Evolutionary conservation across 148 eudicot species (phyloP).

Genomic region (Chenopodium formosanum): DNA sequence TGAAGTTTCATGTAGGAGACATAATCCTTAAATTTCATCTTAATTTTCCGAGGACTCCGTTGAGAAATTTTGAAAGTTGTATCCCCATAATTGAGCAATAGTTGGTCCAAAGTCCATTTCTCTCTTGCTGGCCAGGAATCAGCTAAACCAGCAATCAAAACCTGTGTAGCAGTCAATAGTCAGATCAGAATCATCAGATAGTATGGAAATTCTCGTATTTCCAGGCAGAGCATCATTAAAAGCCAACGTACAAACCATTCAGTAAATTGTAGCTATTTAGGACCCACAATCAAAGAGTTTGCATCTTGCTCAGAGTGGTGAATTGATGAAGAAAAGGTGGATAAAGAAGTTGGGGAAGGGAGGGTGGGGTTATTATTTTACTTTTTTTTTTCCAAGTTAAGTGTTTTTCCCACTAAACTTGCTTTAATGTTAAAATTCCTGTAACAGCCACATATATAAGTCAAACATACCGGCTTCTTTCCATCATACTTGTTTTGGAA

Average conservation of each 20-base stretch:
- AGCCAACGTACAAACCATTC: neutral
- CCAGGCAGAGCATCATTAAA: neutral
- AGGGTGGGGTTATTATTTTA: neutral
- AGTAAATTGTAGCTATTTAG: neutral
- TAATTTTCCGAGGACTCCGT: constrained; percentile 61
- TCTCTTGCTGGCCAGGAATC: constrained; percentile 79
- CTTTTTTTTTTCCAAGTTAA: neutral
- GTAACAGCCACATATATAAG: neutral
- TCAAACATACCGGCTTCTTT: constrained; percentile 65
- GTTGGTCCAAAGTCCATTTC: constrained; percentile 70
- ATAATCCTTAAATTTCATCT: constrained; percentile 65
- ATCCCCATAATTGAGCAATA: constrained; percentile 67
- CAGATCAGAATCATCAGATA: neutral
- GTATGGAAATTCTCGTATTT: too few relatives aligned
- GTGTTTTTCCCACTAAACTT: neutral
- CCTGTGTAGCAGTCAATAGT: constrained; percentile 43
- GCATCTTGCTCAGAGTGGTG: neutral
- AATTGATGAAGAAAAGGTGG: neutral
- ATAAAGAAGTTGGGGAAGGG: neutral
- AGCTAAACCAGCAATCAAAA: constrained; percentile 71
- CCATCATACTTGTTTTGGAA: constrained; percentile 65
- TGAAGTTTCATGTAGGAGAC: constrained; percentile 76
- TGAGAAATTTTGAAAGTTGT: constrained; percentile 76
- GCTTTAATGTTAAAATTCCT: neutral
- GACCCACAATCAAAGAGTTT: neutral